Conservation (phyloP, 106 monocot genomes). For the Allium fistulosum region DNA sequence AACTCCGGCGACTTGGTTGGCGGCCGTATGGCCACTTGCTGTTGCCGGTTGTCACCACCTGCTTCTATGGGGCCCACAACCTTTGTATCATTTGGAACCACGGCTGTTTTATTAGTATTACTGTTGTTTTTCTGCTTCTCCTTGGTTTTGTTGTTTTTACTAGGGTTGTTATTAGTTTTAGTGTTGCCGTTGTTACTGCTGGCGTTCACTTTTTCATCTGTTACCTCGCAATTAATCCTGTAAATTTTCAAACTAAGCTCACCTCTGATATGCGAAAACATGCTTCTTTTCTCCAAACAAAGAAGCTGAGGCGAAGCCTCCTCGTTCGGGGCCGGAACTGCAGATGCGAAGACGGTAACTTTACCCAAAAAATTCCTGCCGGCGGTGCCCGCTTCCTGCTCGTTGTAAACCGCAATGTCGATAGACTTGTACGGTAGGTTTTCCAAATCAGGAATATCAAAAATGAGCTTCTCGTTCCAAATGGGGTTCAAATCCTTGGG, state of each 20-base stretch:
- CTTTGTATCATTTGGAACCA: conserved; percentile 8
- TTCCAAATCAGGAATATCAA: conserved; percentile 42
- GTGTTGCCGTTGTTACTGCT: conserved; percentile 1
- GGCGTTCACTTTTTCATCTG: conserved; percentile 2
- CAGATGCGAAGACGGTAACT: conserved; percentile 36
- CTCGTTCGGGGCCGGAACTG: conserved; percentile 38
- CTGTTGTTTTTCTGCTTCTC: conserved; percentile 8
- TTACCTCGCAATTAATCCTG: conserved; percentile 9
- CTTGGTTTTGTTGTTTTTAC: conserved; percentile 11
- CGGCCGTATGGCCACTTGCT: conserved; percentile 11
- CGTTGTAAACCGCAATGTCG: conserved; percentile 64
- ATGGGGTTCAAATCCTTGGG: conserved; percentile 73
- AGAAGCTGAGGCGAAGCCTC: conserved; percentile 51
- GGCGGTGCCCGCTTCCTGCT: conserved; percentile 3
- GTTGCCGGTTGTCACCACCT: not conserved
- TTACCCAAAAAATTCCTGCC: conserved; percentile 60
- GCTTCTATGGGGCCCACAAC: not conserved
- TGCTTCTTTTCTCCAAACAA: conserved; percentile 51
- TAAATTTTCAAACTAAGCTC: conserved; percentile 70
- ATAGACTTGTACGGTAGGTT: conserved; percentile 56
- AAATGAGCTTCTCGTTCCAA: conserved; percentile 65
- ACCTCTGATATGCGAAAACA: conserved; percentile 69
- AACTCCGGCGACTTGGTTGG: not conserved
- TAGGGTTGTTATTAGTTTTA: not conserved
- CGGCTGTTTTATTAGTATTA: too few relatives aligned